phyloP scores from a whole-genome alignment of 257 asterid genomes.

The Cruciata laevipes region DNA sequence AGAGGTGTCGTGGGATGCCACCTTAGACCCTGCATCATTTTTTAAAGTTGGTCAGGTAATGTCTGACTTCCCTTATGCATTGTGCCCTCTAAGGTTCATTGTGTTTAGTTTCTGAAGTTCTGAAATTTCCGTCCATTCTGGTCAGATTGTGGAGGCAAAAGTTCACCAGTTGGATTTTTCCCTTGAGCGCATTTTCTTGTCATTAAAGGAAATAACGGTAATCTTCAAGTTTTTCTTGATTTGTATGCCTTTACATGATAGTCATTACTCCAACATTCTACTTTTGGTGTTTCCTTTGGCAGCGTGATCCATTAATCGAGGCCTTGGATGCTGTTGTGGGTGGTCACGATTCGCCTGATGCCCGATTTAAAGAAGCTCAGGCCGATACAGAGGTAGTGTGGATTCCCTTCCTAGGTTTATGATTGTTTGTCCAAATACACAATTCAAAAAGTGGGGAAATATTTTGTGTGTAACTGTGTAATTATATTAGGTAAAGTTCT shows the following conservation, averaged over 20 bases:
- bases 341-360: conserved; percentile 47
- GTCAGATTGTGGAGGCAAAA: conserved; percentile 86
- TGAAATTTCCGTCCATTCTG: conserved; percentile 14
- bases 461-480: not conserved
- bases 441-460: not conserved
- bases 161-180: conserved; percentile 87
- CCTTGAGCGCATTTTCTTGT: conserved; percentile 79
- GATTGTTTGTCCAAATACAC: not conserved
- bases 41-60: conserved; percentile 90
- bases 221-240: conserved; percentile 15
- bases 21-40: conserved; percentile 71
- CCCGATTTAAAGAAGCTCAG: conserved; percentile 60
- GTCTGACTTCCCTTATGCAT: not conserved
- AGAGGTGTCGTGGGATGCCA: conserved; percentile 96
- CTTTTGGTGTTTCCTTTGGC: conserved; percentile 21
- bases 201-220: conserved; percentile 81
- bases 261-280: not conserved
- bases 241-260: conserved; percentile 4
- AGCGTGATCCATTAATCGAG: conserved; percentile 90
- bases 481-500: not conserved
- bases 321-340: conserved; percentile 89
- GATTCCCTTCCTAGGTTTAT: not conserved
- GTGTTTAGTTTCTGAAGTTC: not conserved
- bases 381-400: conserved; percentile 51
- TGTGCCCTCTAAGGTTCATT: not conserved